These are phyloP conservation scores for Phaeosphaeriaceae sp. DNA, from an alignment of 2,329 filamentous ascomycete genomes.

Conservation along the genomic window DNA sequence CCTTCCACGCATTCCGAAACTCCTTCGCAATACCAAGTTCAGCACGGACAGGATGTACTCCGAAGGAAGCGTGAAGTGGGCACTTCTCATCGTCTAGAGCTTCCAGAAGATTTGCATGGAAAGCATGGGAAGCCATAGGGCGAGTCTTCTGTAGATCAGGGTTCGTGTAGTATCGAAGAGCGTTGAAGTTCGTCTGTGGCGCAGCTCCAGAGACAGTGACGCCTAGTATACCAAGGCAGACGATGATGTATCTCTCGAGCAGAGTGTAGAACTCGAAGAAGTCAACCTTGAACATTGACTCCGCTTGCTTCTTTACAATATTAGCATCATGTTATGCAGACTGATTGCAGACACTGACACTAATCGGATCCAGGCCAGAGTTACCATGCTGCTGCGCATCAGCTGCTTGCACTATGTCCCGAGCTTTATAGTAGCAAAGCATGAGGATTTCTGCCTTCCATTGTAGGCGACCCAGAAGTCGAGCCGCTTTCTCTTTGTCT, in stretches of 20 bases:
- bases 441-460: constrained; percentile 47
- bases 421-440: constrained; percentile 36
- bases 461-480: constrained; percentile 36
- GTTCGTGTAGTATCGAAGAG: constrained; percentile 43
- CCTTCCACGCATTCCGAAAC: constrained; percentile 75
- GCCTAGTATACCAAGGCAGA: constrained; percentile 69
- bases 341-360: constrained; percentile 19
- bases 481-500: constrained; percentile 36
- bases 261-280: constrained; percentile 80
- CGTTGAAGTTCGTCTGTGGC: constrained; percentile 31
- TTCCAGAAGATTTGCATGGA: constrained; percentile 73
- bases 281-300: constrained; percentile 75
- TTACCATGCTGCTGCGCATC: constrained; percentile 20
- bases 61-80: constrained; percentile 65
- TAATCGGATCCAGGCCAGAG: constrained; percentile 18
- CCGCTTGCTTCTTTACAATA: constrained; percentile 35
- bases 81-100: constrained; percentile 65
- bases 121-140: constrained; percentile 57
- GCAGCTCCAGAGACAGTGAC: constrained; percentile 54
- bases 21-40: constrained; percentile 72
- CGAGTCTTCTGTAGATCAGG: constrained; percentile 28
- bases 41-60: constrained; percentile 61
- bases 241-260: constrained; percentile 73
- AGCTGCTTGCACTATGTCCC: constrained; percentile 30
- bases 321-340: constrained; percentile 7